Evolutionary conservation across 2,329 filamentous ascomycete species (phyloP).

Genomic region (Xylaria sp.): DNA sequence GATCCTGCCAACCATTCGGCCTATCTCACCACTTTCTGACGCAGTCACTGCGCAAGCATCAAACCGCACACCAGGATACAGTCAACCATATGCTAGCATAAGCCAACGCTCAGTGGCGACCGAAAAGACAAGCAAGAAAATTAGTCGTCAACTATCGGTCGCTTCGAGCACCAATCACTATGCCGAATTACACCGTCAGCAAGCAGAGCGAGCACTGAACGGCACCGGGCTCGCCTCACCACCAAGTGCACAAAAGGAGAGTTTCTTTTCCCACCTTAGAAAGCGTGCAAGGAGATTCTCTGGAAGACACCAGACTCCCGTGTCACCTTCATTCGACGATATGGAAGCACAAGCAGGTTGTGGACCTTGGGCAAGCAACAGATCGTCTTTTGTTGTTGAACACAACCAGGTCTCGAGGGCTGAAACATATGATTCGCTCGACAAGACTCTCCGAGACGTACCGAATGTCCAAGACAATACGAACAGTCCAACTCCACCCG

Average conservation of each 20-base stretch:
- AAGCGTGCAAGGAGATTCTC: conserved; percentile 93
- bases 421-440: conserved; percentile 64
- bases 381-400: conserved; percentile 83
- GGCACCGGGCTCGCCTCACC: conserved; percentile 81
- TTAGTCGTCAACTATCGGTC: conserved; percentile 90
- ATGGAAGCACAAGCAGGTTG: conserved; percentile 92
- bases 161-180: conserved; percentile 94
- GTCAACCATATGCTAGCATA: conserved; percentile 53
- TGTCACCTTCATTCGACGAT: conserved; percentile 81
- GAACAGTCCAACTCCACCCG: conserved; percentile 57
- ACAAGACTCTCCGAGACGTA: conserved; percentile 62
- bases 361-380: conserved; percentile 84
- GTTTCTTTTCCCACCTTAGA: conserved; percentile 96
- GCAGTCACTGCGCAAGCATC: conserved; percentile 88
- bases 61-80: conserved; percentile 62
- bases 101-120: conserved; percentile 46
- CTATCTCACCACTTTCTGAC: conserved; percentile 95
- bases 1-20: conserved; percentile 91
- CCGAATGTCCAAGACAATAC: conserved; percentile 56
- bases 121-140: conserved; percentile 82
- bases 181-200: conserved; percentile 84
- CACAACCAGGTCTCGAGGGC: conserved; percentile 56
- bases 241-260: conserved; percentile 82
- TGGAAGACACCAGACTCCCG: conserved; percentile 82
- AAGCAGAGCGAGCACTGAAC: conserved; percentile 88